A percentile compares a stretch with the other conserved stretches of the same genome.
Conservation (phyloP, 2,329 filamentous ascomycete genomes). For the Fusarium sp. region DNA sequence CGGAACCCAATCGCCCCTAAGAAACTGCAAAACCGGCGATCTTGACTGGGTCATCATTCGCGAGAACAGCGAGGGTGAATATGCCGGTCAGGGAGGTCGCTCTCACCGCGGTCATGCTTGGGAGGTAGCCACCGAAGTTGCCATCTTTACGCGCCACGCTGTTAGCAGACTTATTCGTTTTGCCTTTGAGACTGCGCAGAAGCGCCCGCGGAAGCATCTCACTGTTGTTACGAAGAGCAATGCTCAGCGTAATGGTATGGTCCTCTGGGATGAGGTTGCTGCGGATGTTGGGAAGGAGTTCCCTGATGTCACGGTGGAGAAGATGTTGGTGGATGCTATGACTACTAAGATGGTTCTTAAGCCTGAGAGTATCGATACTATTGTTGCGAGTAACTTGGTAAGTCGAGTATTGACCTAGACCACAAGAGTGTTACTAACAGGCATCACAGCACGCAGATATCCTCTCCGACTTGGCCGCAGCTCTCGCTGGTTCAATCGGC, state of each 20-base stretch:
- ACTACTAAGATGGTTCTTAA: slow-evolving; percentile 73
- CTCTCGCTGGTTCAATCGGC: slow-evolving; percentile 77
- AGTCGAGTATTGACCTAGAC: neutral
- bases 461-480: slow-evolving; percentile 77
- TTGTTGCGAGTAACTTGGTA: slow-evolving; percentile 71
- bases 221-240: slow-evolving; percentile 76
- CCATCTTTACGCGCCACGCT: slow-evolving; percentile 71
- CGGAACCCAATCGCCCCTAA: slow-evolving; percentile 69
- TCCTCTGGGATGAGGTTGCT: slow-evolving; percentile 75
- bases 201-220: slow-evolving; percentile 67
- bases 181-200: slow-evolving; percentile 71
- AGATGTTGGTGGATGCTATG: slow-evolving; percentile 77
- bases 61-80: slow-evolving; percentile 76
- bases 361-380: slow-evolving; percentile 70
- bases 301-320: slow-evolving; percentile 70
- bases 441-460: slow-evolving; percentile 67
- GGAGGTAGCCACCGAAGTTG: slow-evolving; percentile 72
- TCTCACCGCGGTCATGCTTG: slow-evolving; percentile 69
- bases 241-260: slow-evolving; percentile 75
- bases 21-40: slow-evolving; percentile 64
- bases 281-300: slow-evolving; percentile 67
- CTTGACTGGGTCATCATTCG: slow-evolving; percentile 76
- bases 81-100: slow-evolving; percentile 73
- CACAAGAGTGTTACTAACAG: neutral
- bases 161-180: slow-evolving; percentile 72